Percentiles rank a stretch among this genome's conserved stretches.
These are phyloP conservation scores for Aspergillus japonicus DNA, from an alignment of 2,329 filamentous ascomycete species.

Conservation along the genomic window DNA sequence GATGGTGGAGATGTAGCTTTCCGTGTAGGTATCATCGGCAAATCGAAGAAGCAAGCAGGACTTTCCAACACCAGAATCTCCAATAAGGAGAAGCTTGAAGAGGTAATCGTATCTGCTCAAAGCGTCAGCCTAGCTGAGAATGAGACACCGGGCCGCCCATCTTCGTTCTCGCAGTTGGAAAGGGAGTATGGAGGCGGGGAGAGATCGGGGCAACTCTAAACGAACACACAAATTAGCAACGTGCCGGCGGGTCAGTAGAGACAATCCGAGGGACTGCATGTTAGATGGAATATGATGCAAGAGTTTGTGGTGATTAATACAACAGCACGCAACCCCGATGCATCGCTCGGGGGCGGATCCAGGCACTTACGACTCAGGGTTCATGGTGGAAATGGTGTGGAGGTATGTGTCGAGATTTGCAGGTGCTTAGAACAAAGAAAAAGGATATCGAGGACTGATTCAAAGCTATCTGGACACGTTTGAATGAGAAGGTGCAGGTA, in stretches of 20 bases:
- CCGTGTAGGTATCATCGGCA: slow-evolving; percentile 97
- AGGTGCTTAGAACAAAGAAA: not conserved
- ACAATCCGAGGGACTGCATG: not conserved
- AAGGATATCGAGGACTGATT: not conserved
- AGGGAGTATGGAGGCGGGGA: not conserved
- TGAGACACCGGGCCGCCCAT: slow-evolving; percentile 2
- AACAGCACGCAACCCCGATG: slow-evolving; percentile 5
- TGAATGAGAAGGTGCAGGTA: slow-evolving; percentile 4
- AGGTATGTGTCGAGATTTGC: slow-evolving; percentile 8
- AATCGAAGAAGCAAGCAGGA: slow-evolving; percentile 97
- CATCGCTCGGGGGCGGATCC: slow-evolving; percentile 10
- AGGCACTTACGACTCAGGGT: slow-evolving; percentile 49
- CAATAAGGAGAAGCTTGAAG: slow-evolving; percentile 99
- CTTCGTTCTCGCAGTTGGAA: not conserved
- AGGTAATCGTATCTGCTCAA: slow-evolving; percentile 94
- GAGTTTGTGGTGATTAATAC: not conserved
- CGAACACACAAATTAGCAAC: slow-evolving; percentile 5
- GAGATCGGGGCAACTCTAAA: slow-evolving; percentile 25
- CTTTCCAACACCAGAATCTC: slow-evolving; percentile 99
- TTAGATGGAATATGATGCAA: not conserved
- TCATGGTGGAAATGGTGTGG: slow-evolving; percentile 40
- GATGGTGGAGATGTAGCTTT: slow-evolving; percentile 99
- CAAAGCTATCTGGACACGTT: not conserved
- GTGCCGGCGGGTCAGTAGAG: not conserved
- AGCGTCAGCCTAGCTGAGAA: slow-evolving; percentile 27